Evolutionary conservation across 2,329 filamentous ascomycete species (phyloP), one percentile per base, ranked within the genome.

Genomic region (Pseudogymnoascus sp.): DNA sequence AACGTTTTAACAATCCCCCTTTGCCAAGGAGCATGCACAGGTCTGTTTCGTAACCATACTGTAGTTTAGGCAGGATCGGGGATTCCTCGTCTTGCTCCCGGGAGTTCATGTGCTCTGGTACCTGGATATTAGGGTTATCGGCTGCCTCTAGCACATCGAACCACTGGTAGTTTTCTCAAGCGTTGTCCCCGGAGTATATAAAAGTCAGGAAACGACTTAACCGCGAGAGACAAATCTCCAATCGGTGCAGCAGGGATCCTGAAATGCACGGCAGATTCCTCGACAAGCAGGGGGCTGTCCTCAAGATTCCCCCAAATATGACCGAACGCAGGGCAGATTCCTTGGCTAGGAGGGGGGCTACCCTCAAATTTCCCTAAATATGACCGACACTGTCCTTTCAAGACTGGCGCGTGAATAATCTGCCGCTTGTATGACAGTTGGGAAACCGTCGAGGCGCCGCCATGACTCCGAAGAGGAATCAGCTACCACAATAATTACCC

Each of bases 351-450:
- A 31, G 8, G 22, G 22, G 16, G n/a, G n/a, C 4, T 6, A 19
- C 22, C 28, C n/a, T 56, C 28, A 56, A 22, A 56, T 12, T 53
- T 79, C 76, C 11, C 77, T 77, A 67, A 85, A 84, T 7, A 87
- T 74, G 31, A 84, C 67, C 10, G 78, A 75, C 11, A 83, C 84
- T 5, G 82, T 79, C 3, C 75, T 73, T 70, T 81, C 77, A 16
- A 87, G 74, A 41, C 81, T 78, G 14, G 70, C 61, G 6, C 76
- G 73, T 2, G 78, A 75, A 67, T 83, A 85, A 60, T 81, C 78
- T 10, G 77, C 71, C 4, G 80, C 75, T 63, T 82, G 78, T 2
- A 86, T 69, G 24, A 85, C 70, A 1, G 83, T 83, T n/a, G 80
- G 78, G 64, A 85, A 83, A 35, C 35, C 50, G 5, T 33, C n/a